These are phyloP conservation scores for Olyra latifolia DNA, from an alignment of 176 grass and related monocot species.

Conservation along the genomic window DNA sequence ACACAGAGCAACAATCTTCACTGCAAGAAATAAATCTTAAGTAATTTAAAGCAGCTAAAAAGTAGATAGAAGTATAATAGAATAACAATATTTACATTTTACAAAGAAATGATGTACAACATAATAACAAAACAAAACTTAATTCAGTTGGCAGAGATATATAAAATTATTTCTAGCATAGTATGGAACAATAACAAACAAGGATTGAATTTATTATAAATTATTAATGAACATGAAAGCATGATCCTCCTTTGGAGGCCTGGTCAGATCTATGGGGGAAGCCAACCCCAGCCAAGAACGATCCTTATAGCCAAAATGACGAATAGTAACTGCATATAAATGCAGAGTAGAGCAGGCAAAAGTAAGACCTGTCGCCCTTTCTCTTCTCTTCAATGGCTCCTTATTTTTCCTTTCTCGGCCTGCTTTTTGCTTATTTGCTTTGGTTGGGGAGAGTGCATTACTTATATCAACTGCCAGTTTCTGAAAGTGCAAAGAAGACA, in stretches of 20 bases:
- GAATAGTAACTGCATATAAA: slow-evolving; percentile 12
- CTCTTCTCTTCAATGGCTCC: slow-evolving; percentile 37
- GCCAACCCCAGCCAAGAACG: slow-evolving; percentile 14
- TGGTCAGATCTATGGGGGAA: slow-evolving; percentile 22
- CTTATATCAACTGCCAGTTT: slow-evolving; percentile 21
- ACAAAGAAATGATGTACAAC: not conserved
- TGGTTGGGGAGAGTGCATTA: slow-evolving; percentile 32
- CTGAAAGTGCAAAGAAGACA: slow-evolving; percentile 38
- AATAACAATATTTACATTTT: slow-evolving; percentile 23
- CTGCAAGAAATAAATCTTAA: not conserved
- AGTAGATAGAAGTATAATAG: not conserved
- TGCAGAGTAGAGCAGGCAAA: slow-evolving; percentile 28
- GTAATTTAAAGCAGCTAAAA: slow-evolving; percentile 7
- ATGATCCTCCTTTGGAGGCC: not conserved
- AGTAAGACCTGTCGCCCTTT: slow-evolving; percentile 53
- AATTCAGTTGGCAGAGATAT: slow-evolving; percentile 2
- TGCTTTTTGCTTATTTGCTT: slow-evolving; percentile 38
- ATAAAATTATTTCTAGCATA: slow-evolving; percentile 4
- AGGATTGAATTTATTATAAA: slow-evolving; percentile 9
- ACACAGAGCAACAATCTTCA: slow-evolving; percentile 12
- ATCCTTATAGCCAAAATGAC: not conserved
- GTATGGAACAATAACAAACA: not conserved
- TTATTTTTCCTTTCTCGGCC: slow-evolving; percentile 34
- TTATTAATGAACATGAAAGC: slow-evolving; percentile 21
- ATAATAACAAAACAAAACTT: slow-evolving; percentile 25